phyloP scores from a whole-genome alignment of 2,329 filamentous ascomycete species.

The Fusarium vanettenii region DNA sequence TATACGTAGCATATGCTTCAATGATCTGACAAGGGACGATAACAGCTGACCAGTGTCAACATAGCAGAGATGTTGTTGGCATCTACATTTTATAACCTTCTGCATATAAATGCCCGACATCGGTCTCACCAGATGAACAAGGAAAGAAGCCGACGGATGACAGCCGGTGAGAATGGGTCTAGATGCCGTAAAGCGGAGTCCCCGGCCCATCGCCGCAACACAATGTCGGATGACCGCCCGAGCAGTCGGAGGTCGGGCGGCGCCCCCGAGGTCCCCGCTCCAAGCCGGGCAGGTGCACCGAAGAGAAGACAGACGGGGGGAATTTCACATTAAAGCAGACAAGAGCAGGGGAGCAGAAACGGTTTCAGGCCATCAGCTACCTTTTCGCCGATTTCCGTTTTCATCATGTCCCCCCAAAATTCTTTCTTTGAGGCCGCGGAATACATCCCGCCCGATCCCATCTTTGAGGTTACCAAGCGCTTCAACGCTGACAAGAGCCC shows the following conservation, averaged over 20 bases:
- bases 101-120: not conserved
- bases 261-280: not conserved
- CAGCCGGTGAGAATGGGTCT: not conserved
- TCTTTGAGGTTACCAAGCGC: conserved; percentile 50
- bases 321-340: not conserved
- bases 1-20: not conserved
- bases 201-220: not conserved
- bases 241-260: not conserved
- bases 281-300: not conserved
- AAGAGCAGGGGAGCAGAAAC: not conserved
- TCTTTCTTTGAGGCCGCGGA: conserved; percentile 38
- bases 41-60: not conserved
- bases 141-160: not conserved
- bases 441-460: conserved; percentile 46
- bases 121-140: not conserved
- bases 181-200: not conserved
- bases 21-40: not conserved
- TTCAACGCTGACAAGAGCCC: conserved; percentile 46
- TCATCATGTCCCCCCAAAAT: conserved; percentile 4
- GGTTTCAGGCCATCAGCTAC: not conserved
- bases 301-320: not conserved
- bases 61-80: not conserved
- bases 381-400: not conserved
- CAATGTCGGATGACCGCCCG: not conserved
- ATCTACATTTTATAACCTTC: not conserved